These are phyloP conservation scores for Selaginella tamariscina DNA, from an alignment of 75 land plant genomes.

Conservation along the genomic window DNA sequence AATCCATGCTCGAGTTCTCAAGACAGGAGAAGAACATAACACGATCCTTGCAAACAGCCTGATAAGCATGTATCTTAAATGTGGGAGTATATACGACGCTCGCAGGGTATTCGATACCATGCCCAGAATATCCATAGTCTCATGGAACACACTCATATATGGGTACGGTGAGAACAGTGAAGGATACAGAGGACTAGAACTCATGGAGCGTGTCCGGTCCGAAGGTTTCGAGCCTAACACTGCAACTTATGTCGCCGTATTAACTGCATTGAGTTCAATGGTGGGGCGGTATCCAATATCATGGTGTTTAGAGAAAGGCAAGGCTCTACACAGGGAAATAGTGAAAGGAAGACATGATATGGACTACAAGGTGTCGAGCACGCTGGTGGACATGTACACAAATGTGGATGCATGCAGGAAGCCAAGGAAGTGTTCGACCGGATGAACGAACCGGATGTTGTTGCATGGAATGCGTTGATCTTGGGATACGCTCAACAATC, in stretches of 20 bases:
- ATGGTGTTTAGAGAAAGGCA: constrained; percentile 1
- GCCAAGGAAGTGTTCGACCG: constrained; percentile 43
- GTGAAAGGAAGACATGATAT: background rate
- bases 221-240: no score
- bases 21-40: background rate
- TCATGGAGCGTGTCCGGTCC: no score
- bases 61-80: constrained; percentile 15
- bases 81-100: background rate
- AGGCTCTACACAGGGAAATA: background rate
- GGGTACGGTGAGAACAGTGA: constrained; percentile 1
- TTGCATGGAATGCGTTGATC: constrained; percentile 51
- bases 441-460: constrained; percentile 38
- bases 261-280: no score
- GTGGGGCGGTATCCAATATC: no score
- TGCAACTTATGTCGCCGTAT: no score
- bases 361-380: background rate
- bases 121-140: background rate
- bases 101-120: constrained; percentile 9
- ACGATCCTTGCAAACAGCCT: constrained; percentile 1
- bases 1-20: constrained; percentile 6
- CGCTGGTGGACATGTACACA: constrained; percentile 29
- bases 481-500: constrained; percentile 29
- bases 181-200: no score
- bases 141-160: constrained; percentile 14
- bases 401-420: constrained; percentile 9